Evolutionary conservation across 129 eudicot species (phyloP).

Genomic region (Chrysanthemum makinoi): DNA sequence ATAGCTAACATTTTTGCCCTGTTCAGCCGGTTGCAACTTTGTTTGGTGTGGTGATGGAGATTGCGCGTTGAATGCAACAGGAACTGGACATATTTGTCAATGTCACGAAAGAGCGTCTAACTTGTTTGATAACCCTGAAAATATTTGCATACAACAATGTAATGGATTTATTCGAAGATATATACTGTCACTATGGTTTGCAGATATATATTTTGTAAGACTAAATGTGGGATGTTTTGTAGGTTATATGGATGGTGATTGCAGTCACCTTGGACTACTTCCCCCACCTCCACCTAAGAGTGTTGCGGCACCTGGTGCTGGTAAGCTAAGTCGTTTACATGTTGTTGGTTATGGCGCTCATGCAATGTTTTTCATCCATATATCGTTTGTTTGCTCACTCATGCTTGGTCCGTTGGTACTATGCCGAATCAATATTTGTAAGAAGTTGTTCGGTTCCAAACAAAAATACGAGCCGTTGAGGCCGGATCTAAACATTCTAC

Average conservation of each 20-base stretch:
- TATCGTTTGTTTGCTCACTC: too few species aligned
- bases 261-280: conserved; percentile 18
- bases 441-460: too few species aligned
- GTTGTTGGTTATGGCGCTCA: neutral
- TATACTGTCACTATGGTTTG: neutral
- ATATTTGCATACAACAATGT: conserved; percentile 44
- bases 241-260: conserved; percentile 49
- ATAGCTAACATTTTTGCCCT: neutral
- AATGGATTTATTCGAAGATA: conserved; percentile 6
- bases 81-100: conserved; percentile 30
- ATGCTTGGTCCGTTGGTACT: too few species aligned
- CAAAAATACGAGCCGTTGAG: too few species aligned
- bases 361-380: too few species aligned
- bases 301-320: conserved; percentile 18
- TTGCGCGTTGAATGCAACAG: conserved; percentile 34
- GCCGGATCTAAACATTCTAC: too few species aligned
- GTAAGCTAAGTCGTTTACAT: conserved; percentile 27
- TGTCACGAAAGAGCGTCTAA: conserved; percentile 46
- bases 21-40: conserved; percentile 34
- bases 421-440: too few species aligned
- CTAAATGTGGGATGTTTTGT: neutral
- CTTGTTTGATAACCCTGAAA: conserved; percentile 21
- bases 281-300: conserved; percentile 28
- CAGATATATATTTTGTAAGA: neutral
- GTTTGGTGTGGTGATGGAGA: conserved; percentile 55